Evolutionary conservation across 805 yeast species (phyloP).

Genomic region (Saccharomycopsis lassenensis): DNA sequence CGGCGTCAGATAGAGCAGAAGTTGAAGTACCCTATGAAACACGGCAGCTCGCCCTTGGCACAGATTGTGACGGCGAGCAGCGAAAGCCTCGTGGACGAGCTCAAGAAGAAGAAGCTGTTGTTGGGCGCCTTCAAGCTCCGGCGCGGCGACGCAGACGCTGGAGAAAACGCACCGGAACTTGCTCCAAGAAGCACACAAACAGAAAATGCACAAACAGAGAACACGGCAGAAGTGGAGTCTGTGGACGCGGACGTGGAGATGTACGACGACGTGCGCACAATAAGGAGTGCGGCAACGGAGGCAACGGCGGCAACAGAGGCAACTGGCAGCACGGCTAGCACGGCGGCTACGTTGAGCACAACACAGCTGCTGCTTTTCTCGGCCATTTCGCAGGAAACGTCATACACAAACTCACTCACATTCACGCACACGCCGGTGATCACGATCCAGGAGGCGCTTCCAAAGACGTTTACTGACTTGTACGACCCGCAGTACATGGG

Average conservation of each 20-base stretch:
- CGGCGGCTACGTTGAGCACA: conserved; percentile 3
- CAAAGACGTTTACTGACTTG: conserved; percentile 41
- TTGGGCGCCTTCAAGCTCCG: conserved; percentile 4
- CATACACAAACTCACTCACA: conserved; percentile 6
- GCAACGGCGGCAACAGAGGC: no score
- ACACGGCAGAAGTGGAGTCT: no score
- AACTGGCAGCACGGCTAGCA: conserved; percentile 2
- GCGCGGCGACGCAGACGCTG: no score
- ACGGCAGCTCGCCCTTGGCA: conserved; percentile 24
- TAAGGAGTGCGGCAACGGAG: background rate
- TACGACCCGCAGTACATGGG: conserved; percentile 44
- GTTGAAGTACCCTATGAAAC: conserved; percentile 21
- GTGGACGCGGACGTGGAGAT: conserved; percentile 7
- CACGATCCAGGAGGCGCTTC: conserved; percentile 40
- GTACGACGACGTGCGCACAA: background rate
- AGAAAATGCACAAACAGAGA: no score
- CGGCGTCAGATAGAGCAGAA: conserved; percentile 23
- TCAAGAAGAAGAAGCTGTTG: conserved; percentile 2
- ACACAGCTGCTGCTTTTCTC: conserved; percentile 16
- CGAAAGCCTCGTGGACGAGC: background rate
- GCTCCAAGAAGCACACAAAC: no score
- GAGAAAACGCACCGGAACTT: no score
- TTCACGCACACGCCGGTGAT: conserved; percentile 18
- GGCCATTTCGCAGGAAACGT: conserved; percentile 8
- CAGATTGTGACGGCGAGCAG: conserved; percentile 4